These are phyloP conservation scores for Fraxinus dipetala DNA, from an alignment of 305 asterid genomes.

Conservation along the genomic window DNA sequence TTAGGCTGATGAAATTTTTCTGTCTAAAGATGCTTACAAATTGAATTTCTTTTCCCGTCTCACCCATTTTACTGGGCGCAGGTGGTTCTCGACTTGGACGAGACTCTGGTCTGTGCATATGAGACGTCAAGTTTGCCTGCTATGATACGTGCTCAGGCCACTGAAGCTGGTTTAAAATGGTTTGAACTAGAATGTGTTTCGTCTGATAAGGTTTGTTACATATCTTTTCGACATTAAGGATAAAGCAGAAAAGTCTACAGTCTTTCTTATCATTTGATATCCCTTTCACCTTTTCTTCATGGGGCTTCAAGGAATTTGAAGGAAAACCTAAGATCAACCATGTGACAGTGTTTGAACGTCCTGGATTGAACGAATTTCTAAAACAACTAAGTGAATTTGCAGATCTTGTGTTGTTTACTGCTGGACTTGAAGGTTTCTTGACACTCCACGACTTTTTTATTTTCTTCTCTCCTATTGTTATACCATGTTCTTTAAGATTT, in stretches of 20 bases:
- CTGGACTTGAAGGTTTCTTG: conserved; percentile 76
- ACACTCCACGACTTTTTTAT: conserved; percentile 10
- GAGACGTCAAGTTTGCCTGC: conserved; percentile 71
- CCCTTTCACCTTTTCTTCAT: conserved; percentile 16
- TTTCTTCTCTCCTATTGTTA: conserved; percentile 9
- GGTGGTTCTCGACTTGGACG: conserved; percentile 87
- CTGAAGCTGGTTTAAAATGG: conserved; percentile 76
- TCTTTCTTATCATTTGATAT: conserved; percentile 22
- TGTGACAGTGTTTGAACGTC: conserved; percentile 93
- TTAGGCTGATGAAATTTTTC: not conserved
- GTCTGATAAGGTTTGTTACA: conserved; percentile 57
- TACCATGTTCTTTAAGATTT: not conserved
- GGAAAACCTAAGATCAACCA: conserved; percentile 85
- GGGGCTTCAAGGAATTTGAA: conserved; percentile 62
- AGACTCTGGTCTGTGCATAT: conserved; percentile 70
- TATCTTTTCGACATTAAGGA: not conserved
- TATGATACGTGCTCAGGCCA: conserved; percentile 55
- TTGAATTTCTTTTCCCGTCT: conserved; percentile 2
- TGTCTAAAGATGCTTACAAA: not conserved
- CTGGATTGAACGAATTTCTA: conserved; percentile 71
- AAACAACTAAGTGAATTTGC: conserved; percentile 81
- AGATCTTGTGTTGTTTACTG: conserved; percentile 82
- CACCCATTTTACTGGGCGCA: conserved; percentile 26
- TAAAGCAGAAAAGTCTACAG: conserved; percentile 11
- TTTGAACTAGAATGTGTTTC: conserved; percentile 71